Base-by-base conservation (phyloP, 2,329 filamentous ascomycete species). In the Macrophomina tecta region DNA sequence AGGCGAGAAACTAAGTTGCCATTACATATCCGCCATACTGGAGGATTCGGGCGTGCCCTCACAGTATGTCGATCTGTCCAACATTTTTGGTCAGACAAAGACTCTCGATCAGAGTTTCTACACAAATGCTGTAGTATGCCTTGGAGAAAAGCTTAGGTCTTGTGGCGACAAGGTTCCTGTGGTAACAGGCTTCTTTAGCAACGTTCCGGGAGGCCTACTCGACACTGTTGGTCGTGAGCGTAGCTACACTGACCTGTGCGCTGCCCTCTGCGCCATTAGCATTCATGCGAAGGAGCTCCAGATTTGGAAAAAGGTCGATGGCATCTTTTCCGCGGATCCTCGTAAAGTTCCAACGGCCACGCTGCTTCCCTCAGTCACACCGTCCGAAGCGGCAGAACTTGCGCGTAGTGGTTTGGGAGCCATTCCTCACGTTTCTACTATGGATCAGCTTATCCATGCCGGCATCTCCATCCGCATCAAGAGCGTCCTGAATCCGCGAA, bases 221-320 rank as follows among this genome's bases (percentile, higher is more conserved):
- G 91, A 94, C 72, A 91, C 96, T 72, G 92, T 99, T 70, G 95
- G 95, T 18, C 90, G 95, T 72, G 95, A n/a, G n/a, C n/a, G n/a
- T n/a, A n/a, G 95, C 34, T 99, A 99, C 80, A 98, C 95, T 9
- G 95, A 99, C 79, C 86, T 99, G 55, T 98, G 95, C 77, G 94
- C 95, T 12, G 94, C 95, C 5, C 84, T 99, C 16, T 90, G 94
- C 62, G 93, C 95, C 1, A 94, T 99, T 9, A 94, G 93, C 4
- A 83, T 96, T n/a, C 84, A 88, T 72, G 95, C 95, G 0, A 83
- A 90, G 64, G 95, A 99, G 79, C 85, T 99, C 63, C 95, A 99
- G 79, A 91, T 99, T 70, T 98, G 95, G 95, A 99, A 99, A 82
- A 95, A 99, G 78, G 95, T 99, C 6, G 95, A 99, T 78, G 94